These are phyloP conservation scores for Botrytis aclada DNA, from an alignment of 2,329 filamentous ascomycete genomes.

Conservation along the genomic window DNA sequence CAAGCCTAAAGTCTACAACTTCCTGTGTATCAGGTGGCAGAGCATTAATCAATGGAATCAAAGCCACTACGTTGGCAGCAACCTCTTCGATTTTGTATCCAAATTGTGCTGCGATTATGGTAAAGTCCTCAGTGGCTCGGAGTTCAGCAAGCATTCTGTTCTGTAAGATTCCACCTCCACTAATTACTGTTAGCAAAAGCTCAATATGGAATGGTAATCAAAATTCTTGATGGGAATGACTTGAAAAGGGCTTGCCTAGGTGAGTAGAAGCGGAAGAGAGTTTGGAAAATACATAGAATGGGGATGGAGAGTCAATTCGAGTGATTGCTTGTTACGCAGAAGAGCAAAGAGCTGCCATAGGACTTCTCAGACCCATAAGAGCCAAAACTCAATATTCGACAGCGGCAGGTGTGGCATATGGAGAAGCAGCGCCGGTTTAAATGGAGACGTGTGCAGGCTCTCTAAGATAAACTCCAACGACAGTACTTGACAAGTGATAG, in stretches of 20 bases:
- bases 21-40: neutral
- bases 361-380: neutral
- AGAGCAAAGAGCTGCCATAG: neutral
- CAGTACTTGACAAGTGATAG: neutral
- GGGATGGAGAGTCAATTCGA: neutral
- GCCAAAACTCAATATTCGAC: neutral
- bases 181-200: neutral
- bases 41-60: neutral
- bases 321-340: too few relatives aligned
- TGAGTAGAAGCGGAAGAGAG: neutral
- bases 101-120: neutral
- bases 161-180: neutral
- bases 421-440: neutral
- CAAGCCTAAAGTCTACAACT: constrained; percentile 22
- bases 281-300: neutral
- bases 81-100: neutral
- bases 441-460: neutral
- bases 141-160: neutral
- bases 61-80: neutral
- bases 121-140: neutral
- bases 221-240: neutral
- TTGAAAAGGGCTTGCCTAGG: neutral
- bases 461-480: neutral
- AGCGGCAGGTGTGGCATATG: neutral
- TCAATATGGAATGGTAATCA: too few relatives aligned